Evolutionary conservation across 768 basidiomycete species (phyloP), one percentile per base, ranked within the genome.

Genomic region (Boletus eberwhitei): DNA sequence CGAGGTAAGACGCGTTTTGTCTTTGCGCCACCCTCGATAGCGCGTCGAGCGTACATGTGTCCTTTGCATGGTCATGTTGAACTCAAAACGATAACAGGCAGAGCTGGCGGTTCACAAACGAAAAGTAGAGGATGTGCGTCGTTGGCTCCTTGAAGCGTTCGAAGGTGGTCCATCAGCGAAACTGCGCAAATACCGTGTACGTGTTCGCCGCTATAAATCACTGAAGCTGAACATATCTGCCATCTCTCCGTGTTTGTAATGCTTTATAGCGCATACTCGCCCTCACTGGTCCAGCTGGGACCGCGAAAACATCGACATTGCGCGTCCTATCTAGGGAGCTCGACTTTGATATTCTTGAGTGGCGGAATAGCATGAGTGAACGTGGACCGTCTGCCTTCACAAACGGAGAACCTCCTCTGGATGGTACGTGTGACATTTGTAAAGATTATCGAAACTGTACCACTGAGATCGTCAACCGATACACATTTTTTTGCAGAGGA

Each of bases 261-360:
- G 1, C n/a, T 36, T 51, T 24, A 4, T 53, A 98, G 90, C 80
- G 93, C 43, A 84, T 99, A 29, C 79, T 98, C 8, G 83, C 83
- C 0, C 72, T 99, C 12, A 89, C 90, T 3, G 96, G 96, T 2
- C 91, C 93, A 0, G 86, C 96, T 8, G 96, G 96, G 2, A 83
- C 85, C 0, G 96, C 84, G 0, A 99, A 99, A 75, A 97, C 96
- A 0, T 81, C 93, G 0, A 92, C 92, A 0, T 60, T 98, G 3
- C 81, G 83, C 26, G 80, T 93, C 2, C 73, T 99, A 21, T 78
- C 90, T 0, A 73, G 73, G 16, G 91, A 95, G 62, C 71, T 95
- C 61, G 82, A 77, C 2, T 83, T 90, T 50, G 88, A 94, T 47
- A 78, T 97, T 35, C 64, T 93, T 22, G 96, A 99, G 66, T 98